Conservation (phyloP, 2,329 filamentous ascomycete species). For the Ophiocordyceps polyrhachis-furcata region DNA sequence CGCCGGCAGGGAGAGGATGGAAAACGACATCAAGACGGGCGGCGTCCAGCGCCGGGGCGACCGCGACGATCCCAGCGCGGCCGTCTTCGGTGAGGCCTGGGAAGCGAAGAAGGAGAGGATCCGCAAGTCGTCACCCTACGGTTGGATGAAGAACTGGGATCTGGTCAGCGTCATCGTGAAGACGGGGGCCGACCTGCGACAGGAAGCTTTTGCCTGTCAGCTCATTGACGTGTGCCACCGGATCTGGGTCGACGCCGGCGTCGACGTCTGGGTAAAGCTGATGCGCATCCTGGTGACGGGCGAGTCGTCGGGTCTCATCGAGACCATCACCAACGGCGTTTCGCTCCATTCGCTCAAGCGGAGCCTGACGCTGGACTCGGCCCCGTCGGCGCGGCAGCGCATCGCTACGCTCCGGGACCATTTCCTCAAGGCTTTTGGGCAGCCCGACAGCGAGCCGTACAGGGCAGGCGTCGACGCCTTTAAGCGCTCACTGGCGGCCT, state of each 20-base stretch:
- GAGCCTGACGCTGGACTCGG: constrained; percentile 57
- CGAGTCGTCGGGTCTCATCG: constrained; percentile 67
- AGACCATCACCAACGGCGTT: constrained; percentile 77
- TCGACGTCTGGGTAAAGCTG: constrained; percentile 72
- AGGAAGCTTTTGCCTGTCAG: constrained; percentile 77
- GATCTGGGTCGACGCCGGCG: constrained; percentile 58
- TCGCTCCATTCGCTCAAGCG: constrained; percentile 75
- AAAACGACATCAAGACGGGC: constrained; percentile 75
- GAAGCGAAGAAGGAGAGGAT: constrained; percentile 70
- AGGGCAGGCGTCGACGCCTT: constrained; percentile 59
- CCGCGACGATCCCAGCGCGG: constrained; percentile 68
- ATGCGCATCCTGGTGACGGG: constrained; percentile 79
- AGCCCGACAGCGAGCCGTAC: constrained; percentile 49
- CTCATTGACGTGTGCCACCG: constrained; percentile 65
- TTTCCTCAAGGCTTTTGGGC: constrained; percentile 62
- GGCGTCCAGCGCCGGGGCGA: constrained; percentile 66
- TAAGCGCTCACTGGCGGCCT: constrained; percentile 63
- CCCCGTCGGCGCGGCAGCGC: constrained; percentile 52
- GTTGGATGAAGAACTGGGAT: constrained; percentile 84
- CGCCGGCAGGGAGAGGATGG: constrained; percentile 67
- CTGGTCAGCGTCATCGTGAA: constrained; percentile 76
- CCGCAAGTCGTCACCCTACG: constrained; percentile 65
- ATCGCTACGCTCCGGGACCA: constrained; percentile 70
- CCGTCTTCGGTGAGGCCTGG: constrained; percentile 77
- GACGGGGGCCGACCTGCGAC: constrained; percentile 63